These are phyloP conservation scores for Boletus bicolor DNA, from an alignment of 768 basidiomycete genomes.

Conservation along the genomic window DNA sequence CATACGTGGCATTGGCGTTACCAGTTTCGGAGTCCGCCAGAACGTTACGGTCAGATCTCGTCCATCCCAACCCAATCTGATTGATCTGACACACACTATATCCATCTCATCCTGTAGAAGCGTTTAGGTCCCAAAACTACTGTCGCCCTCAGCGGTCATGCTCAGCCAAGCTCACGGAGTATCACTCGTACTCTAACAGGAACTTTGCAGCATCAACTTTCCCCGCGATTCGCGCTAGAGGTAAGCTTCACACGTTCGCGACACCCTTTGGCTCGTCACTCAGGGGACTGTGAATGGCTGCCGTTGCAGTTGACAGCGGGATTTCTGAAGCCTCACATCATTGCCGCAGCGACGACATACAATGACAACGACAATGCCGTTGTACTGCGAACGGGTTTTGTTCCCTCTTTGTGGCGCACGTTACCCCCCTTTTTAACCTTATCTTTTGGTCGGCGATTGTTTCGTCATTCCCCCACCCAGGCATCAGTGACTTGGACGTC, in stretches of 20 bases:
- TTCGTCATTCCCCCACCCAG: constrained; percentile 43
- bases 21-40: constrained; percentile 41
- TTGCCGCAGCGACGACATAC: constrained; percentile 47
- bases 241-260: constrained; percentile 31
- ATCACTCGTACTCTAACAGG: constrained; percentile 51
- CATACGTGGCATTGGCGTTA: constrained; percentile 35
- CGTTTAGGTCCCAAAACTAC: constrained; percentile 45
- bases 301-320: constrained; percentile 37
- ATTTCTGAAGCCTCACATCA: constrained; percentile 39
- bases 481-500: constrained; percentile 40
- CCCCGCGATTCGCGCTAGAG: constrained; percentile 55
- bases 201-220: constrained; percentile 74
- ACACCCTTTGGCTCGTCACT: constrained; percentile 9
- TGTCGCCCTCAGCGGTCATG: constrained; percentile 38
- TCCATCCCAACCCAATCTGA: constrained; percentile 12
- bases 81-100: constrained; percentile 20
- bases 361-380: constrained; percentile 46
- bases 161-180: constrained; percentile 24
- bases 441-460: constrained; percentile 49
- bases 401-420: constrained; percentile 32
- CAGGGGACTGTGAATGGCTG: constrained; percentile 14
- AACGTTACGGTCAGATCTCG: constrained; percentile 39
- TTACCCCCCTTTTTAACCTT: constrained; percentile 42
- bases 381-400: constrained; percentile 36
- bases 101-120: constrained; percentile 39